These are phyloP conservation scores for Lumnitzera racemosa DNA, from an alignment of 345 rosid species.

Conservation along the genomic window DNA sequence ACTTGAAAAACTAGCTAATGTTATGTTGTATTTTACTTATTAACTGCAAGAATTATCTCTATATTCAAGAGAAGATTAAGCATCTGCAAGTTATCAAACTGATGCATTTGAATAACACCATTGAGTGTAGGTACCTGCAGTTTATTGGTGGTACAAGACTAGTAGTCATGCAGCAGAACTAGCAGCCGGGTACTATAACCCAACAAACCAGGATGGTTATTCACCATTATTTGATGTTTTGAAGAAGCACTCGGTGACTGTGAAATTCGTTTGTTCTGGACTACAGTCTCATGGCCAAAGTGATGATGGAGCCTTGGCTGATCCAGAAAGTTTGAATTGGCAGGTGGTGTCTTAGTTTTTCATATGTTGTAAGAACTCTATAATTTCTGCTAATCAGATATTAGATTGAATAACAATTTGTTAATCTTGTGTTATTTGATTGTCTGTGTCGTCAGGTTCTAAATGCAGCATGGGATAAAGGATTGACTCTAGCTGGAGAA, in stretches of 20 bases:
- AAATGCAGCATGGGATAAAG: constrained; percentile 83
- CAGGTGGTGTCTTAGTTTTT: constrained; percentile 34
- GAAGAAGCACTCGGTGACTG: constrained; percentile 56
- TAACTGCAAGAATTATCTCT: no score
- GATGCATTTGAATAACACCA: no score
- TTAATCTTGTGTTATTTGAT: no score
- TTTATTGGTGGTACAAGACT: constrained; percentile 90
- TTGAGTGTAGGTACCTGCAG: constrained; percentile 60
- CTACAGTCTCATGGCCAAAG: constrained; percentile 40
- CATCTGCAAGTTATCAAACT: no score
- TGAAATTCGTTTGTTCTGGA: constrained; percentile 69
- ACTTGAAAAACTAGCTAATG: no score
- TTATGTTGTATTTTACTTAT: no score
- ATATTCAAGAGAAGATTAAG: no score
- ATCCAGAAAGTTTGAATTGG: constrained; percentile 89
- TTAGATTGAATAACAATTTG: no score
- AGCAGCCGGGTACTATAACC: constrained; percentile 84
- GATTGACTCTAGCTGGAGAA: constrained; percentile 59
- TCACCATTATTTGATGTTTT: constrained; percentile 59
- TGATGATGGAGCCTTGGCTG: constrained; percentile 56
- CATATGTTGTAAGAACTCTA: not conserved
- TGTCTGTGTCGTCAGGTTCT: constrained; percentile 42
- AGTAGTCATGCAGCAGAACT: constrained; percentile 89
- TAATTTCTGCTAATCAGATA: no score
- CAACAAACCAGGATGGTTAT: constrained; percentile 86